Percentiles rank a stretch among this genome's conserved stretches.
Evolutionary conservation across 202 grass and related monocot genomes (phyloP).

Genomic region (Sporobolus alterniflorus): DNA sequence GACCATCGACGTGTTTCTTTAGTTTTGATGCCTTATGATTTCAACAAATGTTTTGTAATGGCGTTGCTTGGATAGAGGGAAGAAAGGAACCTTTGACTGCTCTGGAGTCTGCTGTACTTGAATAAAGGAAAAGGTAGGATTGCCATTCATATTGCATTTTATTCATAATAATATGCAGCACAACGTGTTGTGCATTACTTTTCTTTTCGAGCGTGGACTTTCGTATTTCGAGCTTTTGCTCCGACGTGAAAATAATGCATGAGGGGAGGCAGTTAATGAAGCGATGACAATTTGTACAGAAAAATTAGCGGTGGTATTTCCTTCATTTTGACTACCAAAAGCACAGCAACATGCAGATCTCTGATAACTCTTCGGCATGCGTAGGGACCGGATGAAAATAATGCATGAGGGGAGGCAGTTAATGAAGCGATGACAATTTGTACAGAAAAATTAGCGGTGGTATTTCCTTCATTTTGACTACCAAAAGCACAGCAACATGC

Average conservation of each 20-base stretch:
- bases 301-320: constrained; percentile 44
- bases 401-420: too few relatives aligned
- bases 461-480: constrained; percentile 40
- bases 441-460: constrained; percentile 37
- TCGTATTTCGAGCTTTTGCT: background rate
- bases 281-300: background rate
- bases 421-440: background rate
- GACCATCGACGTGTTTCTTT: too few relatives aligned
- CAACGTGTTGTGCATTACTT: background rate
- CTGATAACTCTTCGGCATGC: constrained; percentile 32
- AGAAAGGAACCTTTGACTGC: background rate
- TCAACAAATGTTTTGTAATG: background rate
- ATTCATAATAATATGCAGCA: background rate
- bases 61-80: background rate
- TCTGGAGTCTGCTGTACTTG: background rate
- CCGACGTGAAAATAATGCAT: background rate
- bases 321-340: background rate
- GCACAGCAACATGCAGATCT: constrained; percentile 28
- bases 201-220: background rate
- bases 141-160: background rate
- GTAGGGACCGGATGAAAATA: constrained; percentile 17
- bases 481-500: constrained; percentile 38
- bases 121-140: too few relatives aligned
- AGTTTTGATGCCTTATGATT: background rate
- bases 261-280: background rate